Base-by-base conservation (phyloP, 1,284 basidiomycete species). In the Ustilago lituana region DNA sequence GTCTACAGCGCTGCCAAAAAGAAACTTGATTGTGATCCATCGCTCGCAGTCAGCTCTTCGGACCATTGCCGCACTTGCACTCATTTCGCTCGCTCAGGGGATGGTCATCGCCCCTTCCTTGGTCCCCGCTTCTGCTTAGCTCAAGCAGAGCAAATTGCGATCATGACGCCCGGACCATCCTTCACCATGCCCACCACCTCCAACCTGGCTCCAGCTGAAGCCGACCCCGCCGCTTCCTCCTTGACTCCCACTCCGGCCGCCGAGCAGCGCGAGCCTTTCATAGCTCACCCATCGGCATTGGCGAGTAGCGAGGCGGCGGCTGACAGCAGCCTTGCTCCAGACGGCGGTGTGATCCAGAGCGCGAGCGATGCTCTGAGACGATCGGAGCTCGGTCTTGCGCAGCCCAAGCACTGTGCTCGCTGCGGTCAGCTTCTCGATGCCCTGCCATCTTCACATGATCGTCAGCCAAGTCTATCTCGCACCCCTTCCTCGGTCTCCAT, bases 91-190 rank as follows among this genome's bases (percentile, higher is more conserved):
- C n/a, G n/a, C n/a, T n/a, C n/a, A n/a, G n/a, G n/a, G n/a, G n/a
- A n/a, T n/a, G n/a, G n/a, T n/a, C 6, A 9, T 29, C 40, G 4
- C 22, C 9, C 5, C 23, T 8, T 12, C 20, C 15, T n/a, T 29
- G 7, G 6, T 12, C 12, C 27, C 12, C 27, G 6, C 27, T 29
- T 12, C 12, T 29, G 6, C 27, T 29, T 12, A 7, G 7, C 12
- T 12, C 27, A 29, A 29, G 12, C 27, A 12, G 12, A 38, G 19
- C 33, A 15, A 17, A 36, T 36, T 11, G 7, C 24, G 43, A n/a
- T 14, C 45, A 72, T 72, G 69, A 67, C 69, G 14, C 69, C 69
- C 2, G 69, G 64, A 19, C 69, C 69, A 10, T 72, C 69, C n/a
- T 72, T 59, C 29, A 60, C 45, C 27, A 41, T 60, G 51, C 66